Conservation (phyloP, 306 rosid species). For the Amphicarpaea edgeworthii region DNA sequence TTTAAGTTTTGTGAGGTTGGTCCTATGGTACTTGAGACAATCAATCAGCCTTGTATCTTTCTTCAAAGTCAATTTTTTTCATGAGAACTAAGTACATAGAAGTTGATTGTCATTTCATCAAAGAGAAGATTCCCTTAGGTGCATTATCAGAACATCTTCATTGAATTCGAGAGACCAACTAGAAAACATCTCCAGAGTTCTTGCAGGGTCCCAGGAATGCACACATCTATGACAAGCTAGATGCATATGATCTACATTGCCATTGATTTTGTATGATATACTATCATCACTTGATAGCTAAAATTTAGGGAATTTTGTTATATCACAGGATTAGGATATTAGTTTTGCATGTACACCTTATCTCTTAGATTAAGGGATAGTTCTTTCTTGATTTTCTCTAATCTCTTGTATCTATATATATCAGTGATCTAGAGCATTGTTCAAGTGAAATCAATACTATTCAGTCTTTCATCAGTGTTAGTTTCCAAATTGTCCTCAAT, state of each 20-base stretch:
- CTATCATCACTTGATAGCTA: not conserved
- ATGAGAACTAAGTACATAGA: not conserved
- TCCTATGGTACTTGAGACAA: not conserved
- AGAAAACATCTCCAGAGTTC: not conserved
- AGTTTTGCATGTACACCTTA: not conserved
- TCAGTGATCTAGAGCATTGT: not conserved
- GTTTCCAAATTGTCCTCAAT: not conserved
- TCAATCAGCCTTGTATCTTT: not conserved
- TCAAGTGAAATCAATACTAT: not conserved
- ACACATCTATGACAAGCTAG: not conserved
- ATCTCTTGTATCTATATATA: not conserved
- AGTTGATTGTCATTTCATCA: not conserved
- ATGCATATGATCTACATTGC: not conserved
- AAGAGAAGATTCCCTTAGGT: not conserved
- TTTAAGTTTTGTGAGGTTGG: not conserved
- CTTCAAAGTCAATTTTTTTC: not conserved
- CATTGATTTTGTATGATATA: not conserved
- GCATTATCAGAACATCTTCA: not conserved
- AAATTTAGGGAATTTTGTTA: not conserved
- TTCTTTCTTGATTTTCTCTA: not conserved
- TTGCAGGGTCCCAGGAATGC: not conserved
- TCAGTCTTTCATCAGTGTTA: not conserved
- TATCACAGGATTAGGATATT: not conserved
- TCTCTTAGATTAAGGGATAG: not conserved
- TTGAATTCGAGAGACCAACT: not conserved